phyloP scores from a whole-genome alignment of 192 early-diverging fungal genomes.

The Entophlyctis luteolus region DNA sequence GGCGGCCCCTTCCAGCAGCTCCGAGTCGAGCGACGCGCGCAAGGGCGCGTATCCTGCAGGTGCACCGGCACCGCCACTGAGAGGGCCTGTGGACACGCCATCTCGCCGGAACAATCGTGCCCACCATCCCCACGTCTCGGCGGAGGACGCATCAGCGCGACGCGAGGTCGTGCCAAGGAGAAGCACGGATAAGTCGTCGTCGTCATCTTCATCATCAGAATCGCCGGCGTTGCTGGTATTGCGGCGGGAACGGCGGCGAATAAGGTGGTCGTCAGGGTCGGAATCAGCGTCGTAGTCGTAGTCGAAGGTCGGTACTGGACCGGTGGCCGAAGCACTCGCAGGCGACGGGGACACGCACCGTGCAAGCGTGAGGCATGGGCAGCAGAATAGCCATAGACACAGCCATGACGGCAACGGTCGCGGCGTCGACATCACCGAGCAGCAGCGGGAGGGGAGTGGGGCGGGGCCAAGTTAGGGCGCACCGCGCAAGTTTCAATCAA shows the following conservation, averaged over 20 bases:
- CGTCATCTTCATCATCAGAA: neutral
- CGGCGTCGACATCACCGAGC: no score
- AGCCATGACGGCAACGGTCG: no score
- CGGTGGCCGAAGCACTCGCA: no score
- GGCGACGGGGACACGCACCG: no score
- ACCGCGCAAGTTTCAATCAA: no score
- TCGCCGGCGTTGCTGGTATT: neutral
- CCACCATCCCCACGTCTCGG: conserved; percentile 3
- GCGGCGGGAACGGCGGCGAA: no score
- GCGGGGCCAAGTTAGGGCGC: no score
- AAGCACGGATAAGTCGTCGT: neutral
- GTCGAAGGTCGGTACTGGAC: neutral
- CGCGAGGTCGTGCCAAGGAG: neutral
- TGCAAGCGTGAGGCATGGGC: no score
- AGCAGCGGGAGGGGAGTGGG: no score
- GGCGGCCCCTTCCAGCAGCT: neutral
- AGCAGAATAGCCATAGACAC: no score
- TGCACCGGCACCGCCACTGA: no score
- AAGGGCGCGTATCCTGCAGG: neutral
- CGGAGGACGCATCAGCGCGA: neutral
- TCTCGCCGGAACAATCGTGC: conserved; percentile 1
- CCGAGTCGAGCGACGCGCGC: neutral
- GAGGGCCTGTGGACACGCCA: neutral
- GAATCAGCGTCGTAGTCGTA: conserved; percentile 6
- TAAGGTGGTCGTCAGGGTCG: neutral